Evolutionary conservation across 306 rosid genomes (phyloP).

Genomic region (Bauhinia variegata): DNA sequence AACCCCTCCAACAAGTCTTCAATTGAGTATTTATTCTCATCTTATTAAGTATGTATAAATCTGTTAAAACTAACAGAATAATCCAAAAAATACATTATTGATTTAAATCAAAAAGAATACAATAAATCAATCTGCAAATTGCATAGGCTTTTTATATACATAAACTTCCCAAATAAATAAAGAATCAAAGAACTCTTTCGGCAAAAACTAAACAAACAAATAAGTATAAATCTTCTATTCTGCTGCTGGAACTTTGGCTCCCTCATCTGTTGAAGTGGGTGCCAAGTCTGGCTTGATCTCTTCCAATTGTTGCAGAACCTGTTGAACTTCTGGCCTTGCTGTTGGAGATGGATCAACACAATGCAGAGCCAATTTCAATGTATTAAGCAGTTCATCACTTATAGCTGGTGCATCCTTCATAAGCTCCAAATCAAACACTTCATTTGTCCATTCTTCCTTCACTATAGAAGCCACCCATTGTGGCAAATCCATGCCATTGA

Average conservation of each 20-base stretch:
- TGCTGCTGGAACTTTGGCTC: constrained; percentile 33
- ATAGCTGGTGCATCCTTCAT: constrained; percentile 69
- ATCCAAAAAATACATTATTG: constrained; percentile 41
- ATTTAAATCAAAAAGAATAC: constrained; percentile 33
- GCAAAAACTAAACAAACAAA: not conserved
- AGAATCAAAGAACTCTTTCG: constrained; percentile 38
- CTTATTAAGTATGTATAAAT: constrained; percentile 2
- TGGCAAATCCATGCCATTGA: constrained; percentile 80
- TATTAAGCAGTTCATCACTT: constrained; percentile 76
- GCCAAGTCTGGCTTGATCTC: constrained; percentile 68
- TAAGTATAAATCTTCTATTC: constrained; percentile 26
- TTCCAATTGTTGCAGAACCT: constrained; percentile 74
- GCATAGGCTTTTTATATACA: constrained; percentile 39
- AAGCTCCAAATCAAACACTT: constrained; percentile 88
- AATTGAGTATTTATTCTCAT: too few relatives aligned
- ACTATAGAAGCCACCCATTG: constrained; percentile 95
- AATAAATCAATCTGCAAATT: constrained; percentile 10
- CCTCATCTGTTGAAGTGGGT: constrained; percentile 55
- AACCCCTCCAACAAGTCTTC: too few relatives aligned
- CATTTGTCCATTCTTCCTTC: constrained; percentile 86
- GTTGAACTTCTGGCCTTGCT: constrained; percentile 80
- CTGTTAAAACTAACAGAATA: constrained; percentile 26
- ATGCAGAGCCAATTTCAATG: constrained; percentile 79
- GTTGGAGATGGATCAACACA: constrained; percentile 89
- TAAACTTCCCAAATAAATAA: constrained; percentile 42